These are phyloP conservation scores for Cytospora chrysosperma DNA, from an alignment of 2,329 filamentous ascomycete genomes.

Conservation along the genomic window DNA sequence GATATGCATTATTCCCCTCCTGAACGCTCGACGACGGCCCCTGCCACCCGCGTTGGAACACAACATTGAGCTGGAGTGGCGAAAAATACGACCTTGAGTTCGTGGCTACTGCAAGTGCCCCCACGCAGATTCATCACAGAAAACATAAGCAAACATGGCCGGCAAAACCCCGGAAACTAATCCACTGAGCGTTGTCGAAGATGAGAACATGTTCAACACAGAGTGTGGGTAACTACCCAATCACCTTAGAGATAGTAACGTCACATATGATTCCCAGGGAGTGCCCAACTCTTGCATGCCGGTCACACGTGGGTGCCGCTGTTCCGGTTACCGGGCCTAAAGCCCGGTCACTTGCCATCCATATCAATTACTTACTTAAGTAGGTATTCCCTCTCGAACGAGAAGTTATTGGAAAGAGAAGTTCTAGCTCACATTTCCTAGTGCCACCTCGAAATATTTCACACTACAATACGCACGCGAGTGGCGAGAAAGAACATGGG, in stretches of 20 bases:
- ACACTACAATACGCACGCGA: not conserved
- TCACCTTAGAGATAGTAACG: not conserved
- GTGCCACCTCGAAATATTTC: not conserved
- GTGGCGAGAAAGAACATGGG: not conserved
- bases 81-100: too few relatives aligned
- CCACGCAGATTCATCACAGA: too few relatives aligned
- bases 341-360: not conserved
- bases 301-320: not conserved
- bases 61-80: too few relatives aligned
- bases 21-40: too few relatives aligned
- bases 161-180: not conserved
- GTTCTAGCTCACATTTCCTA: not conserved
- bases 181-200: not conserved
- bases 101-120: too few relatives aligned
- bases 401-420: too few relatives aligned
- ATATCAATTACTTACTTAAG: not conserved
- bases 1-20: too few relatives aligned
- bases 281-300: not conserved
- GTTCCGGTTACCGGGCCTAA: not conserved
- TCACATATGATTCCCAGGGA: not conserved
- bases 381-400: too few relatives aligned
- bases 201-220: not conserved
- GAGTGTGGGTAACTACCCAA: not conserved
- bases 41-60: too few relatives aligned
- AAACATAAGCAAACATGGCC: not conserved